phyloP scores from a whole-genome alignment of 1,284 basidiomycete species.

The Termitomyces sp. region DNA sequence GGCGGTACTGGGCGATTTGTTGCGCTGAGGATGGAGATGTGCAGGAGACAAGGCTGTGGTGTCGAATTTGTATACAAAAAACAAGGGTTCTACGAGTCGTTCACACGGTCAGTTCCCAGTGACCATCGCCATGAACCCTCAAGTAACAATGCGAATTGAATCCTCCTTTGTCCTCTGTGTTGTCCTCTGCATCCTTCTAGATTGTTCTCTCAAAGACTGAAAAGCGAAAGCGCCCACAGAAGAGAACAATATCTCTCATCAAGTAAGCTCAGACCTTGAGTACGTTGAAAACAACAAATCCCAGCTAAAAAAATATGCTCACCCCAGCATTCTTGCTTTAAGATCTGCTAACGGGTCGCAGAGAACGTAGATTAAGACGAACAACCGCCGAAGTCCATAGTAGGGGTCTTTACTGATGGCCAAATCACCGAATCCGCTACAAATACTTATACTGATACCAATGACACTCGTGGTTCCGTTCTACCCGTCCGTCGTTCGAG shows the following conservation, averaged over 20 bases:
- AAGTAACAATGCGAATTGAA: slow-evolving; percentile 1
- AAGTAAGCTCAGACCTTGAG: not conserved
- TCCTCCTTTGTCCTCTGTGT: not conserved
- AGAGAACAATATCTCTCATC: not conserved
- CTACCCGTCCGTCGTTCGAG: not conserved
- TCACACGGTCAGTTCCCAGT: slow-evolving; percentile 12
- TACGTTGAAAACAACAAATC: not conserved
- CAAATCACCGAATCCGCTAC: too few species aligned
- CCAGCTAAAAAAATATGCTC: not conserved
- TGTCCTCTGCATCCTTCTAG: not conserved
- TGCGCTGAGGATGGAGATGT: slow-evolving; percentile 1
- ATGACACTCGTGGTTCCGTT: not conserved
- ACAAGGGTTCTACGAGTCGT: slow-evolving; percentile 8
- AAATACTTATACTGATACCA: not conserved
- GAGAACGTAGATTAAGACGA: not conserved
- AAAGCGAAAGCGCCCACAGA: not conserved
- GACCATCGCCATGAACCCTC: not conserved
- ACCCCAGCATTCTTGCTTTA: not conserved
- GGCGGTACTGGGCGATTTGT: not conserved
- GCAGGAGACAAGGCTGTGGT: slow-evolving; percentile 8
- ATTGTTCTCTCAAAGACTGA: not conserved
- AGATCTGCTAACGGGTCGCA: not conserved
- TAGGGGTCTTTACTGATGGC: not conserved
- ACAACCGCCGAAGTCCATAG: too few species aligned
- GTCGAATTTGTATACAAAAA: slow-evolving; percentile 7